A percentile compares a stretch with the other conserved stretches of the same genome.
These are phyloP conservation scores for Daldinia childiae DNA, from an alignment of 495 filamentous ascomycete genomes.

Conservation along the genomic window DNA sequence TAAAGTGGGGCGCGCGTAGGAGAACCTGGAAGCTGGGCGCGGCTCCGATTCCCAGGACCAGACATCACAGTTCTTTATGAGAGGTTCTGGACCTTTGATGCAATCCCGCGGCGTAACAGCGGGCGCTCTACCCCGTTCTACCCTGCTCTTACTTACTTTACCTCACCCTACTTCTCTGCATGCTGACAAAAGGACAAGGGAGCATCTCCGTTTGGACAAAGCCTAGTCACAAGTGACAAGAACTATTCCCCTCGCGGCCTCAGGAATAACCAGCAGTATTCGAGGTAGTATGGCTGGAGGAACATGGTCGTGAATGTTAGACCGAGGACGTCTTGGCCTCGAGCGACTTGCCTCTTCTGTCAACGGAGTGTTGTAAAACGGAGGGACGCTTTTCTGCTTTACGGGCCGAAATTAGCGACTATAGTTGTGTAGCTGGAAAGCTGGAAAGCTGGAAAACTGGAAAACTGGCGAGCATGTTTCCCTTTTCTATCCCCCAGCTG, in stretches of 20 bases:
- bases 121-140: slow-evolving; percentile 13
- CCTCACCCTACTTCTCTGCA: neutral
- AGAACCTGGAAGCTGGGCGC: slow-evolving; percentile 22
- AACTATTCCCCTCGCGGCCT: slow-evolving; percentile 12
- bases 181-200: slow-evolving; percentile 30
- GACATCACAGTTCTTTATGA: neutral
- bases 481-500: neutral
- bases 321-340: slow-evolving; percentile 27
- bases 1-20: slow-evolving; percentile 19
- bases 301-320: slow-evolving; percentile 12
- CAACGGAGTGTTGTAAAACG: slow-evolving; percentile 29
- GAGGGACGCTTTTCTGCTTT: slow-evolving; percentile 7
- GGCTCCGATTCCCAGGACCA: slow-evolving; percentile 27
- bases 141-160: neutral
- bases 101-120: slow-evolving; percentile 4
- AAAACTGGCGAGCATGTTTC: neutral
- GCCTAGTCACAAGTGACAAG: neutral
- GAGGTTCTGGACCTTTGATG: slow-evolving; percentile 20
- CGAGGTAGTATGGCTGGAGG: slow-evolving; percentile 20
- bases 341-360: slow-evolving; percentile 28
- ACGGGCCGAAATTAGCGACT: slow-evolving; percentile 37
- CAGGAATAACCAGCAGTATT: slow-evolving; percentile 10
- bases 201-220: slow-evolving; percentile 25
- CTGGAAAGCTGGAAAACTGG: neutral
- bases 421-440: neutral